phyloP scores from a whole-genome alignment of 176 grass and related monocot genomes.

The Paspalum notatum region DNA sequence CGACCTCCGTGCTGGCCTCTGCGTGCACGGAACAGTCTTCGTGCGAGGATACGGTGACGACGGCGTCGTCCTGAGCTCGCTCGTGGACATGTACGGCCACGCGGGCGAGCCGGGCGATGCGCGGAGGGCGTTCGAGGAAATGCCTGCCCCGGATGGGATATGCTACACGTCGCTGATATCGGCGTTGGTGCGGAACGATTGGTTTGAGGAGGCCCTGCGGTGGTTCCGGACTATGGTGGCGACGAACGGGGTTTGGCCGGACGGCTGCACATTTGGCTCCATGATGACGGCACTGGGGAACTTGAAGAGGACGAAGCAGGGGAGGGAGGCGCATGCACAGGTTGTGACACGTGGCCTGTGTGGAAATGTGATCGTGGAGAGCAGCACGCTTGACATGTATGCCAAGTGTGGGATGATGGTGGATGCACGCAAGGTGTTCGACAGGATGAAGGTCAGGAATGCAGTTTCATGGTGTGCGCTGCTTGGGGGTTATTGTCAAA shows the following conservation, averaged over 20 bases:
- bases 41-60: constrained; percentile 52
- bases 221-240: constrained; percentile 57
- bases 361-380: constrained; percentile 82
- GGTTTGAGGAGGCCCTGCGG: constrained; percentile 57
- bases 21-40: constrained; percentile 66
- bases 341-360: constrained; percentile 58
- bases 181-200: constrained; percentile 64
- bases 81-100: constrained; percentile 79
- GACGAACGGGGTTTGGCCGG: constrained; percentile 26
- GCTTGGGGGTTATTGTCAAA: constrained; percentile 78
- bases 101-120: constrained; percentile 38
- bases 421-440: constrained; percentile 74
- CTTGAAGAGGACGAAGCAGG: constrained; percentile 58
- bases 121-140: constrained; percentile 65
- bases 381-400: constrained; percentile 85
- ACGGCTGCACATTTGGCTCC: constrained; percentile 73
- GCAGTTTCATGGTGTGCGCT: constrained; percentile 78
- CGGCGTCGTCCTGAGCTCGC: constrained; percentile 63
- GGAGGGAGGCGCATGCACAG: constrained; percentile 61
- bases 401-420: constrained; percentile 66
- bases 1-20: constrained; percentile 56
- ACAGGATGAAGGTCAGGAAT: constrained; percentile 66
- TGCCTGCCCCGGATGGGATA: constrained; percentile 64
- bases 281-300: constrained; percentile 73
- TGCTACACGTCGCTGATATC: constrained; percentile 89